Conservation (phyloP, 257 asterid species). For the Solanum medicagineum region DNA sequence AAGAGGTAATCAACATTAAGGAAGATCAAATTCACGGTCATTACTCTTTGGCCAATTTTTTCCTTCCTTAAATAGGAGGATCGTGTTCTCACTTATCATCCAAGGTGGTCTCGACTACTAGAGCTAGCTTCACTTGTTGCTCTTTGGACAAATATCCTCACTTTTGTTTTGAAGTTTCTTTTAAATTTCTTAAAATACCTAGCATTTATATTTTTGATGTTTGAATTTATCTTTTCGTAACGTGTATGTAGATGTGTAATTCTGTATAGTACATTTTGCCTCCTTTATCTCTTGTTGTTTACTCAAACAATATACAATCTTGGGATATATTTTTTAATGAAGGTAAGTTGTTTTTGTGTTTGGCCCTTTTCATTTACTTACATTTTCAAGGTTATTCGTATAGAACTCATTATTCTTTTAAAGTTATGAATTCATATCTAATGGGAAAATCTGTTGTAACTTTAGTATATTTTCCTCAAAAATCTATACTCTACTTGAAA, state of each 20-base stretch:
- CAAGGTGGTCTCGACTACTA: not conserved
- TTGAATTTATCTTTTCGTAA: not conserved
- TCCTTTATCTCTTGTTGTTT: not conserved
- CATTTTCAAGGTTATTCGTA: too few relatives aligned
- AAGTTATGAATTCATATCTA: not conserved
- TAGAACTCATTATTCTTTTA: not conserved
- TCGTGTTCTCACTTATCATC: not conserved
- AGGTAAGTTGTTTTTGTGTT: not conserved
- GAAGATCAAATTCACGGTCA: not conserved
- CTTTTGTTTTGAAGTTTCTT: not conserved
- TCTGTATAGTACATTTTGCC: not conserved
- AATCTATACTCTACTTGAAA: not conserved
- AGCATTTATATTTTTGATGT: not conserved
- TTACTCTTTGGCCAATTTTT: not conserved
- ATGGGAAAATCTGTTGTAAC: not conserved
- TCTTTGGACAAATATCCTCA: not conserved
- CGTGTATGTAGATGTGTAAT: not conserved
- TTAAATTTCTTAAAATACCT: not conserved
- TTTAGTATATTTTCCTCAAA: not conserved
- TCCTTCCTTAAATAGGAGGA: not conserved
- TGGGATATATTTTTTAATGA: not conserved
- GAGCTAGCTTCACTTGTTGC: not conserved
- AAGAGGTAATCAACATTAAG: conserved; percentile 39
- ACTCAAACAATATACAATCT: not conserved
- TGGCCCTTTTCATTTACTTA: not conserved